Percentiles rank a stretch among this genome's conserved stretches.
phyloP scores from a whole-genome alignment of 148 eudicot species.

The Nyssa sinensis region DNA sequence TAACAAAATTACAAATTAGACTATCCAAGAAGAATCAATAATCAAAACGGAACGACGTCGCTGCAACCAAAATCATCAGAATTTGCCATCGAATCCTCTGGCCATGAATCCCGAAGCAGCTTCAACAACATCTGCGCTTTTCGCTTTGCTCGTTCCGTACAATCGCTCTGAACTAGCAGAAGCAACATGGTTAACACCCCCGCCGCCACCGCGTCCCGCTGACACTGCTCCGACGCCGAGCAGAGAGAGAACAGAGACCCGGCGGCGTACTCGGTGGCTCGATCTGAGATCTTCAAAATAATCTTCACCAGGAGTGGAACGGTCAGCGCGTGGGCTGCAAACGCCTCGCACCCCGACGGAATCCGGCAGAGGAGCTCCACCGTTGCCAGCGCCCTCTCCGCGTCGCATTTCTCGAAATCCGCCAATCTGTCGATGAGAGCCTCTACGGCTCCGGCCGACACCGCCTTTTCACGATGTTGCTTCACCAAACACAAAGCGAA shows the following conservation, averaged over 20 bases:
- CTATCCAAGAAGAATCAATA: not conserved
- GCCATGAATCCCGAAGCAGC: slow-evolving; percentile 77
- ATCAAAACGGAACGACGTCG: slow-evolving; percentile 63
- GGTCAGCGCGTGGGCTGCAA: slow-evolving; percentile 62
- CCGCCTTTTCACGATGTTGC: slow-evolving; percentile 69
- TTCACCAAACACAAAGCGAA: slow-evolving; percentile 71
- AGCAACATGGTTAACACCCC: slow-evolving; percentile 72
- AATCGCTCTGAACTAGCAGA: slow-evolving; percentile 75
- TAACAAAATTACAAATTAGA: not conserved
- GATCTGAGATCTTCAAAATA: slow-evolving; percentile 58
- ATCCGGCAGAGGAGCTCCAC: slow-evolving; percentile 72
- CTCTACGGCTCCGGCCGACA: slow-evolving; percentile 66
- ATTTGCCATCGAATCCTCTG: slow-evolving; percentile 47
- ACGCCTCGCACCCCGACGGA: slow-evolving; percentile 63
- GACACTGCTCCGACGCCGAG: slow-evolving; percentile 52
- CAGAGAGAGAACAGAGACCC: slow-evolving; percentile 77
- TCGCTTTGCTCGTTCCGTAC: slow-evolving; percentile 77
- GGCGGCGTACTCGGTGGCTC: slow-evolving; percentile 87
- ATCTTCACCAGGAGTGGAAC: slow-evolving; percentile 62
- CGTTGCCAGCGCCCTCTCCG: slow-evolving; percentile 79
- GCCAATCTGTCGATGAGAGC: slow-evolving; percentile 52
- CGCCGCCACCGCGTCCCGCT: slow-evolving; percentile 70
- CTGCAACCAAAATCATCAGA: slow-evolving; percentile 62
- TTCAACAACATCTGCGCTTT: slow-evolving; percentile 82
- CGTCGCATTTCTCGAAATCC: slow-evolving; percentile 70